Percentiles rank a stretch among this genome's conserved stretches.
phyloP scores from a whole-genome alignment of 1,284 basidiomycete genomes.

The Ustilago bromivora region DNA sequence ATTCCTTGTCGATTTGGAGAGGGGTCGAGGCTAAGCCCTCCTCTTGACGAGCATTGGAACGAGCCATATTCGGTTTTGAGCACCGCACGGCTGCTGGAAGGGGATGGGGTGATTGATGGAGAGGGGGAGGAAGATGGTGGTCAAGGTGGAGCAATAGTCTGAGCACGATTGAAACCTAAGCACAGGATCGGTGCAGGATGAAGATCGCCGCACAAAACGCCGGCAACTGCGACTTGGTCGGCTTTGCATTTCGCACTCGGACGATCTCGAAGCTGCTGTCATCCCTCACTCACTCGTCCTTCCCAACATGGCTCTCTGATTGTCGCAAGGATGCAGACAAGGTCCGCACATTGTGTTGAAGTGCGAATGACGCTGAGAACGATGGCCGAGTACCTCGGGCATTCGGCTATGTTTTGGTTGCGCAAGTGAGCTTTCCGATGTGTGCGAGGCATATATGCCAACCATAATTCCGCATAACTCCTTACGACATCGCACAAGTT shows the following conservation, averaged over 20 bases:
- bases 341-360: background rate
- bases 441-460: background rate
- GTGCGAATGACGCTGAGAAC: background rate
- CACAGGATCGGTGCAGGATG: background rate
- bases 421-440: background rate
- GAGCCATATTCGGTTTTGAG: conserved; percentile 9
- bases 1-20: conserved; percentile 14
- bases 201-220: conserved; percentile 8
- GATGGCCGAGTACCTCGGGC: background rate
- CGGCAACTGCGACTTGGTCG: background rate
- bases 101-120: background rate
- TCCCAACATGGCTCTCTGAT: background rate
- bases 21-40: conserved; percentile 20
- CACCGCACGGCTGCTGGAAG: background rate
- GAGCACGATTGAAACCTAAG: background rate
- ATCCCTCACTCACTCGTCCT: background rate
- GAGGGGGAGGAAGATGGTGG: background rate
- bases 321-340: too few relatives aligned
- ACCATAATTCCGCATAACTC: background rate
- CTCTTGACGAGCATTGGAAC: conserved; percentile 4
- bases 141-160: background rate
- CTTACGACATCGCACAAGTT: background rate
- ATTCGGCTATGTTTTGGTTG: background rate
- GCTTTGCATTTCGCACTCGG: conserved; percentile 2
- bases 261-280: background rate